Percentiles rank a stretch among this genome's conserved stretches.
These are phyloP conservation scores for Fusarium odoratissimum DNA, from an alignment of 2,329 filamentous ascomycete species.

Conservation along the genomic window DNA sequence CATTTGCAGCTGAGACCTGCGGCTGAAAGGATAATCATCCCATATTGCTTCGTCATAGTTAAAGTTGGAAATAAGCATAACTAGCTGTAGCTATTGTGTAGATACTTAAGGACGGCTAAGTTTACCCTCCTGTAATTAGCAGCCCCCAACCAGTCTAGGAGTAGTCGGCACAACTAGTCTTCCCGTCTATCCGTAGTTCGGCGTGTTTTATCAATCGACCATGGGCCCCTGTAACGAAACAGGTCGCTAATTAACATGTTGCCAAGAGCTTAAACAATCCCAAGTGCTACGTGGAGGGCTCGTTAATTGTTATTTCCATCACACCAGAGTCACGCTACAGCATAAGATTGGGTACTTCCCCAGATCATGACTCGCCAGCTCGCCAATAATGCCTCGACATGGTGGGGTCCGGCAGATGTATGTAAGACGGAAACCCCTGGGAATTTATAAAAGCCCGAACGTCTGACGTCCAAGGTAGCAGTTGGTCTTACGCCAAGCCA, in stretches of 20 bases:
- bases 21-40: accelerated
- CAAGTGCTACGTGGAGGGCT: neutral
- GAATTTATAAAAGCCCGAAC: neutral
- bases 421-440: neutral
- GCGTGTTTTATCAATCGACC: neutral
- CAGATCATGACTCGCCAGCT: neutral
- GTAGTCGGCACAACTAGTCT: neutral
- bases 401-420: neutral
- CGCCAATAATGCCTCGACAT: neutral
- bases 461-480: neutral
- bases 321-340: accelerated
- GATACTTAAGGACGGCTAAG: neutral
- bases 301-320: neutral
- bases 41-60: accelerated
- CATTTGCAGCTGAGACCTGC: neutral
- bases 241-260: neutral
- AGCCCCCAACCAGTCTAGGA: neutral
- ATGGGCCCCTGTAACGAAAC: neutral
- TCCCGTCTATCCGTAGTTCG: neutral
- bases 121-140: neutral
- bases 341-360: no score
- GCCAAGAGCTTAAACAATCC: neutral
- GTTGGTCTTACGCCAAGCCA: neutral
- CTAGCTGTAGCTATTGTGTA: neutral
- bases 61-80: neutral